Evolutionary conservation across 495 filamentous ascomycete species (phyloP), one percentile per base, ranked within the genome.

Genomic region (Lasiosphaeria hispida): DNA sequence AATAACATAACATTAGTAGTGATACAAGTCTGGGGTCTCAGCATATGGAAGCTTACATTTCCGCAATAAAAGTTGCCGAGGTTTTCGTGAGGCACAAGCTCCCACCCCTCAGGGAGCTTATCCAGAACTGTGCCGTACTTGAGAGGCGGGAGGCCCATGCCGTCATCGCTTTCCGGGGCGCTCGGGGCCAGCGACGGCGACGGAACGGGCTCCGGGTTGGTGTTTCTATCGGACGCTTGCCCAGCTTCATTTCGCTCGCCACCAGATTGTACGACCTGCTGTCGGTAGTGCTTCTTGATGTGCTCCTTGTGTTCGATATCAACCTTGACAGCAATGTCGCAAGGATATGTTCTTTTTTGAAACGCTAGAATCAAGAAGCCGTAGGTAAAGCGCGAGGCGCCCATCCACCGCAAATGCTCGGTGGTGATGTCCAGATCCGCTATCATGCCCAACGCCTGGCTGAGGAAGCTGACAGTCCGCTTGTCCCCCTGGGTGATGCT

Each of bases 11-110:
- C 33, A 45, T 57, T 11, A 61, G 44, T 13, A 34, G 58, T 8
- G 56, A 47, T n/a, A 15, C 53, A 47, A 62, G 56, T 11, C 30
- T 17, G 49, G 23, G 10, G 2, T 15, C 18, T 15, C 5, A 2
- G 14, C 14, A 18, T 0, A 2, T 17, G 1, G 9, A 4, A 49
- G 67, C 74, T 65, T 66, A 83, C 83, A 65, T 96, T 98, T 50
- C 94, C 94, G 8, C 87, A 87, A 70, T 94, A 97, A 75, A 98
- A 97, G 67, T 89, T 97, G 7, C 92, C 91, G 39, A 98, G 75
- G 14, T 84, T 89, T 55, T 90, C 85, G 49, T 86, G 79, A 5
- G 88, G 83, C 10, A 88, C 71, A 17, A 87, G 73, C 50, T 87
- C 78, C 89, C 91, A 96, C 36, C 83, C 86, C 8, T 80, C 72